Evolutionary conservation across 495 filamentous ascomycete genomes (phyloP).

Genomic region (Friedmanniomyces endolithicus): DNA sequence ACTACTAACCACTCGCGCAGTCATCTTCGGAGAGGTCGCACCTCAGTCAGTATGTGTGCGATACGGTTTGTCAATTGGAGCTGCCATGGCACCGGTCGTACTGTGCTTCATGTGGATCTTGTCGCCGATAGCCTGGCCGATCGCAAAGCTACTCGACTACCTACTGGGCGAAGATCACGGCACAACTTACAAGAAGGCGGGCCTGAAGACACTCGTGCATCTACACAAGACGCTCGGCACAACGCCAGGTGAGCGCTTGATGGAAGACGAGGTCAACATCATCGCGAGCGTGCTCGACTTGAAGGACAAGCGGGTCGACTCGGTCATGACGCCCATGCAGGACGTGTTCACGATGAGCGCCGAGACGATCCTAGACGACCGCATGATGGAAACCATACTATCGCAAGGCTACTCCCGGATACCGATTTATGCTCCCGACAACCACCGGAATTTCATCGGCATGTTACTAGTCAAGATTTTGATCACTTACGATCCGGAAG

Average conservation of each 20-base stretch:
- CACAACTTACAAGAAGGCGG: slow-evolving; percentile 91
- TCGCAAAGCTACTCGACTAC: slow-evolving; percentile 77
- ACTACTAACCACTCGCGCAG: slow-evolving; percentile 33
- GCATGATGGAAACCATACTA: slow-evolving; percentile 83
- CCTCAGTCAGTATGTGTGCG: slow-evolving; percentile 94
- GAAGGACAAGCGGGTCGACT: slow-evolving; percentile 87
- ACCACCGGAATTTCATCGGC: slow-evolving; percentile 75
- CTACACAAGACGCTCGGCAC: slow-evolving; percentile 83
- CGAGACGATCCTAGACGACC: slow-evolving; percentile 80
- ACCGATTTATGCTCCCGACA: slow-evolving; percentile 79
- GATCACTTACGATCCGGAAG: slow-evolving; percentile 96
- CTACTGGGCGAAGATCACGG: slow-evolving; percentile 86
- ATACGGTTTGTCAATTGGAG: slow-evolving; percentile 92
- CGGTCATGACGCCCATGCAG: slow-evolving; percentile 96
- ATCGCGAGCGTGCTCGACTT: slow-evolving; percentile 92
- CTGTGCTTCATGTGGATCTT: slow-evolving; percentile 82
- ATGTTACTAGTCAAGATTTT: slow-evolving; percentile 98
- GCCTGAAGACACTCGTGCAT: slow-evolving; percentile 80
- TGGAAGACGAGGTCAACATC: slow-evolving; percentile 96
- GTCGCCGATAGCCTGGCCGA: slow-evolving; percentile 75
- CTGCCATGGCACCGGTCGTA: slow-evolving; percentile 84
- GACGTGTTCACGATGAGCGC: slow-evolving; percentile 93
- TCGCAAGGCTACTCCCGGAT: slow-evolving; percentile 91
- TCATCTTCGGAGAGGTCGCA: slow-evolving; percentile 94
- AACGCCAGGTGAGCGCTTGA: slow-evolving; percentile 70